Conservation (phyloP, 768 basidiomycete genomes). For the Amanita brunnescens region DNA sequence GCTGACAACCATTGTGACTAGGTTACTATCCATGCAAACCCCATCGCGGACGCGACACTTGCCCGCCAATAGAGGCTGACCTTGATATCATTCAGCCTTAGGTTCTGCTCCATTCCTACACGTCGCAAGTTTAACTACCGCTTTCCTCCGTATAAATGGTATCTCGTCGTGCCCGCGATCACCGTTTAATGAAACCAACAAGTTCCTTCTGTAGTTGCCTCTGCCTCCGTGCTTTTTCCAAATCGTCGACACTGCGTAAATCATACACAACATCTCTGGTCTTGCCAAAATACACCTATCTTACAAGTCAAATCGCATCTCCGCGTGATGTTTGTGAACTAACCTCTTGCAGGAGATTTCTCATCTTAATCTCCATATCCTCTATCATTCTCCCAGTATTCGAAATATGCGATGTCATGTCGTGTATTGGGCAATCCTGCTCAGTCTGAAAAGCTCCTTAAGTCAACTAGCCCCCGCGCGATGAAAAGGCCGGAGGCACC, state of each 20-base stretch:
- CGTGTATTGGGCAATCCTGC: conserved; percentile 78
- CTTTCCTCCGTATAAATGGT: not conserved
- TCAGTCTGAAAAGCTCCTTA: conserved; percentile 55
- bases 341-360: conserved; percentile 87
- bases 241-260: conserved; percentile 78
- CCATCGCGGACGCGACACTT: conserved; percentile 74
- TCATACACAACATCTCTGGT: conserved; percentile 93
- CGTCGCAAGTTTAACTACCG: not conserved
- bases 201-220: conserved; percentile 88
- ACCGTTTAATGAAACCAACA: conserved; percentile 77
- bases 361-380: conserved; percentile 99
- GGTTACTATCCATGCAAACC: conserved; percentile 91
- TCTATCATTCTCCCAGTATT: conserved; percentile 96
- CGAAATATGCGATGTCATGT: conserved; percentile 75
- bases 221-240: conserved; percentile 74
- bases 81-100: no score
- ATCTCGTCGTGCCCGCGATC: conserved; percentile 3
- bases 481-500: conserved; percentile 33
- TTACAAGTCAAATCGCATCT: not conserved
- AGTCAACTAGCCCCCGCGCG: conserved; percentile 1
- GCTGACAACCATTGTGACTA: conserved; percentile 20
- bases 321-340: conserved; percentile 5
- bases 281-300: conserved; percentile 89
- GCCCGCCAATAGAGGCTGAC: conserved; percentile 22
- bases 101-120: not conserved